Conservation (phyloP, 129 eudicot species). For the Oenanthe sinensis region DNA sequence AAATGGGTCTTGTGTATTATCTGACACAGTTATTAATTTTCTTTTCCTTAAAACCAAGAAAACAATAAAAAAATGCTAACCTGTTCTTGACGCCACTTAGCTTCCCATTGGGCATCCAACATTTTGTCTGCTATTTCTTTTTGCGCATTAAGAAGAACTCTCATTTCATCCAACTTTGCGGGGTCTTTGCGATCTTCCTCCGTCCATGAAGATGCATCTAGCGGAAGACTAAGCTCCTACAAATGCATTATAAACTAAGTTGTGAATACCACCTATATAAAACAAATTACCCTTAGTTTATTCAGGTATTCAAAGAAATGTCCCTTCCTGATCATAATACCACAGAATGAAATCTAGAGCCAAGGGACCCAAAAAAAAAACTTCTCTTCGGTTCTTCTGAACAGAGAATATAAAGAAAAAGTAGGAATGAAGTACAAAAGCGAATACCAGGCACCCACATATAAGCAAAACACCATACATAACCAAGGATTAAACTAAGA, state of each 20-base stretch:
- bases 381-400: background rate
- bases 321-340: background rate
- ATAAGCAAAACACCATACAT: background rate
- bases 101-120: slow-evolving; percentile 86
- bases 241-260: slow-evolving; percentile 9
- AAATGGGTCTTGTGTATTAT: background rate
- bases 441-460: background rate
- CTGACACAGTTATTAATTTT: background rate
- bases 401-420: background rate
- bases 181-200: slow-evolving; percentile 88
- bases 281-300: background rate
- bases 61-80: slow-evolving; percentile 19
- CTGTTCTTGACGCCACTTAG: slow-evolving; percentile 88
- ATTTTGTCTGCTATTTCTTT: slow-evolving; percentile 74
- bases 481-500: background rate
- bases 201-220: slow-evolving; percentile 77
- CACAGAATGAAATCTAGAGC: background rate
- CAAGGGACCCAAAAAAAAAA: background rate
- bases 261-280: background rate
- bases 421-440: background rate
- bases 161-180: slow-evolving; percentile 76
- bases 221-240: slow-evolving; percentile 76
- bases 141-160: slow-evolving; percentile 80
- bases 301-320: background rate
- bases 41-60: background rate